These are phyloP conservation scores for Yamadazyma akitaensis DNA, from an alignment of 805 yeast genomes.

Conservation along the genomic window DNA sequence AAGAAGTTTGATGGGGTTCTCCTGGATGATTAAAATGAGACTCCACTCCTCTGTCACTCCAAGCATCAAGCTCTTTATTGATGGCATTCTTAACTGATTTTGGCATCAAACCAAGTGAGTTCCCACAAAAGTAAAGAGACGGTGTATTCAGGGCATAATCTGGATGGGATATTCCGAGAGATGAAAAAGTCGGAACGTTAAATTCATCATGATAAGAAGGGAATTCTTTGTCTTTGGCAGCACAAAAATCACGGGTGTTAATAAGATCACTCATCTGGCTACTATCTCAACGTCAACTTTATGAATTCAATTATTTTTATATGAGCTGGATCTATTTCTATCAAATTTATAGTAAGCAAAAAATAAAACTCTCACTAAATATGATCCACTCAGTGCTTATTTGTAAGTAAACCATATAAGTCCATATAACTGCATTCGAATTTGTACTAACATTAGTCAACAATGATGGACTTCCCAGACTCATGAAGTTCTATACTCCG, in stretches of 20 bases:
- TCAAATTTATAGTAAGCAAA: not conserved
- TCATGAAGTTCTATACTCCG: constrained; percentile 89
- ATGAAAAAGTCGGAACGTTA: constrained; percentile 61
- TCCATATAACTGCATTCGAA: not conserved
- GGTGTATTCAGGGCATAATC: constrained; percentile 12
- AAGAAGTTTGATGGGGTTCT: constrained; percentile 46
- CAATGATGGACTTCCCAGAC: constrained; percentile 84
- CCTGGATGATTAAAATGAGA: constrained; percentile 75
- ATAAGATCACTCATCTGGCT: too few species aligned
- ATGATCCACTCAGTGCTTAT: constrained; percentile 82
- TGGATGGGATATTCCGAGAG: constrained; percentile 47
- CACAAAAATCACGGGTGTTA: constrained; percentile 3
- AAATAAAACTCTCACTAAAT: not conserved
- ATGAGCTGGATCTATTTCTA: not conserved
- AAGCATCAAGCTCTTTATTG: constrained; percentile 68
- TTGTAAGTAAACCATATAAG: constrained; percentile 45
- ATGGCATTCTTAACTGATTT: constrained; percentile 53
- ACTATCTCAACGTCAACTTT: not conserved
- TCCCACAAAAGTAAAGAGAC: constrained; percentile 78
- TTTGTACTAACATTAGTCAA: constrained; percentile 50
- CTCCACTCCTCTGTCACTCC: constrained; percentile 80
- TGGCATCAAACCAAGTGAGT: constrained; percentile 93
- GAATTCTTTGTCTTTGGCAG: constrained; percentile 6
- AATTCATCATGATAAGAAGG: constrained; percentile 47
- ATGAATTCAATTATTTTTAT: not conserved